Percentiles rank a stretch among this genome's conserved stretches.
These are phyloP conservation scores for Colletotrichum sp. DNA, from an alignment of 2,329 filamentous ascomycete species.

Conservation along the genomic window DNA sequence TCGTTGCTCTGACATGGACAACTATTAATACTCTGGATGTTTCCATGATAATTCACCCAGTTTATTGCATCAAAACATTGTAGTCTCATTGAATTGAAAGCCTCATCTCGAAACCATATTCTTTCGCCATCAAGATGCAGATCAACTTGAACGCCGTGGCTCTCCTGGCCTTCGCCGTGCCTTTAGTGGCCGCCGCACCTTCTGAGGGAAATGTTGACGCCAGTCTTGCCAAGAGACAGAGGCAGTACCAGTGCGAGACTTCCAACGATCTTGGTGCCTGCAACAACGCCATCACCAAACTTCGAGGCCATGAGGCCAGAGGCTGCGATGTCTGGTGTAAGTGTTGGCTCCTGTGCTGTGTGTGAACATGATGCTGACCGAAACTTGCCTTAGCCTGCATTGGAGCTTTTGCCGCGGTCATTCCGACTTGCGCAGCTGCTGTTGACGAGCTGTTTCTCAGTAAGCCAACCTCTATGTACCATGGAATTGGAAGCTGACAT, in stretches of 20 bases:
- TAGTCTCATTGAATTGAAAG: rapidly evolving
- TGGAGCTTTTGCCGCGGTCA: too few species aligned
- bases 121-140: not conserved
- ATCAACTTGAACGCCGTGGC: not conserved
- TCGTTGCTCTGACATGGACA: rapidly evolving
- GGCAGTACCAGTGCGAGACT: not conserved
- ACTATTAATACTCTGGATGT: not conserved
- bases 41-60: rapidly evolving
- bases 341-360: too few species aligned
- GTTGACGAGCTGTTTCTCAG: too few species aligned
- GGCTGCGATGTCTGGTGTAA: not conserved
- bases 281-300: not conserved
- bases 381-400: too few species aligned
- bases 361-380: too few species aligned
- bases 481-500: too few species aligned
- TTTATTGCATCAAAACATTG: not conserved
- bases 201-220: not conserved
- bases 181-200: not conserved
- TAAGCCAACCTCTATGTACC: too few species aligned
- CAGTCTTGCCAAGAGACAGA: not conserved
- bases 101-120: rapidly evolving
- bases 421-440: too few species aligned
- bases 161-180: not conserved
- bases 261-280: not conserved
- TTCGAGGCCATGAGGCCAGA: not conserved